Percentiles rank a stretch among this genome's conserved stretches.
Conservation (phyloP, 805 yeast genomes). For the Nakazawaea pomicola region DNA sequence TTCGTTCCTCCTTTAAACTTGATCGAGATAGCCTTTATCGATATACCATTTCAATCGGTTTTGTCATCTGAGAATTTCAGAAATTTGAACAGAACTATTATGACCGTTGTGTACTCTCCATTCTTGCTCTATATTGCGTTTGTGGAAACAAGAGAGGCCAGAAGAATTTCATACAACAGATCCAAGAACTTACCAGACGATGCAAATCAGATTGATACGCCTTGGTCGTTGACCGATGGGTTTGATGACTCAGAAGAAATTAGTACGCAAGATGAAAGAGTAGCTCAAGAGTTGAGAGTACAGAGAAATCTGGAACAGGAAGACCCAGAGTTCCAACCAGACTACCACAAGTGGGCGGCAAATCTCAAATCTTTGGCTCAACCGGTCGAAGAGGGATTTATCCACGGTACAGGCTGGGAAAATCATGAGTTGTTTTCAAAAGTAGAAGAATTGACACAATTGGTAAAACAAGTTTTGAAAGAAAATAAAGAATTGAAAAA, state of each 20-base stretch:
- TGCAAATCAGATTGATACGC: slow-evolving; percentile 70
- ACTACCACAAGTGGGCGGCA: slow-evolving; percentile 42
- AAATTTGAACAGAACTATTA: slow-evolving; percentile 45
- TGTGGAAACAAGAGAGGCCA: slow-evolving; percentile 63
- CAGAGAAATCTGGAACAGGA: slow-evolving; percentile 61
- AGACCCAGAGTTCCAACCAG: slow-evolving; percentile 65
- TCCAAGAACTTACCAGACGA: slow-evolving; percentile 63
- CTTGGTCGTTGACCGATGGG: slow-evolving; percentile 84
- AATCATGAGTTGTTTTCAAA: slow-evolving; percentile 48
- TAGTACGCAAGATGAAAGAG: slow-evolving; percentile 21
- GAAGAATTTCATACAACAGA: slow-evolving; percentile 68
- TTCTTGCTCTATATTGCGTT: slow-evolving; percentile 53
- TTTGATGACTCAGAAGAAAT: slow-evolving; percentile 36
- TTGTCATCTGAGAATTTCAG: slow-evolving; percentile 25
- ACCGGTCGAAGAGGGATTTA: slow-evolving; percentile 52
- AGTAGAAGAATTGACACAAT: slow-evolving; percentile 38
- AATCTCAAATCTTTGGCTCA: slow-evolving; percentile 49
- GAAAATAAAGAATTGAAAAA: slow-evolving; percentile 20
- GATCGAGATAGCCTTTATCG: slow-evolving; percentile 53
- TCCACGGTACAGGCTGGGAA: slow-evolving; percentile 61
- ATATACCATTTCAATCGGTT: slow-evolving; percentile 37
- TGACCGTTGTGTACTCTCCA: slow-evolving; percentile 69
- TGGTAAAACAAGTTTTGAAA: slow-evolving; percentile 34
- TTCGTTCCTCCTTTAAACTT: slow-evolving; percentile 83
- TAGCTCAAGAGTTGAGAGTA: slow-evolving; percentile 34